Percentiles rank a stretch among this genome's conserved stretches.
Conservation (phyloP, 306 rosid species). For the Mimosa pudica region DNA sequence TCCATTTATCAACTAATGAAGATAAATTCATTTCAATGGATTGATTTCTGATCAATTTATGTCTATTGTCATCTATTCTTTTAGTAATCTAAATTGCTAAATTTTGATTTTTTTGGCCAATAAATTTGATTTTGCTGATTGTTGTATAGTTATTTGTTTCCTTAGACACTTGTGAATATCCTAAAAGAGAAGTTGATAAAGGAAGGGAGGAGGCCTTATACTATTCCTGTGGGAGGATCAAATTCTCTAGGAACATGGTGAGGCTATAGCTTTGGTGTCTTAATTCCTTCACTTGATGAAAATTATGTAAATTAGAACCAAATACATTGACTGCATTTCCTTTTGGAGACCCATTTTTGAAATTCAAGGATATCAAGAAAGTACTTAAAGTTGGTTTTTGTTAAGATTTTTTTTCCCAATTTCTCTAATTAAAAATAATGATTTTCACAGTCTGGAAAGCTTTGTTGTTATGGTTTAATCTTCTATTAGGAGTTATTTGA, state of each 20-base stretch:
- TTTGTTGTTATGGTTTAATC: no score
- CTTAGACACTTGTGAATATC: constrained; percentile 62
- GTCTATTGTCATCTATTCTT: constrained; percentile 9
- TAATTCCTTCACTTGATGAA: constrained; percentile 12
- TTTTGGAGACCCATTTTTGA: background rate
- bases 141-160: constrained; percentile 3
- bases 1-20: background rate
- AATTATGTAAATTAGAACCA: background rate
- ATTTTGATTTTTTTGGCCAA: background rate
- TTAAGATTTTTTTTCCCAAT: no score
- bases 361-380: no score
- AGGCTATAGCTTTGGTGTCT: constrained; percentile 35
- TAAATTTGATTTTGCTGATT: background rate
- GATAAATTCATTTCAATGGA: background rate
- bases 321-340: background rate
- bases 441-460: no score
- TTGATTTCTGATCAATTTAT: background rate
- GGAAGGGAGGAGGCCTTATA: constrained; percentile 91
- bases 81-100: background rate
- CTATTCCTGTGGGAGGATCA: constrained; percentile 95
- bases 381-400: no score
- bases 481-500: no score
- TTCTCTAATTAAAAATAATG: no score
- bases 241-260: constrained; percentile 92
- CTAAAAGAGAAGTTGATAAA: constrained; percentile 71